phyloP scores from a whole-genome alignment of 208 protist species.

The Herpetomonas tarakana region DNA sequence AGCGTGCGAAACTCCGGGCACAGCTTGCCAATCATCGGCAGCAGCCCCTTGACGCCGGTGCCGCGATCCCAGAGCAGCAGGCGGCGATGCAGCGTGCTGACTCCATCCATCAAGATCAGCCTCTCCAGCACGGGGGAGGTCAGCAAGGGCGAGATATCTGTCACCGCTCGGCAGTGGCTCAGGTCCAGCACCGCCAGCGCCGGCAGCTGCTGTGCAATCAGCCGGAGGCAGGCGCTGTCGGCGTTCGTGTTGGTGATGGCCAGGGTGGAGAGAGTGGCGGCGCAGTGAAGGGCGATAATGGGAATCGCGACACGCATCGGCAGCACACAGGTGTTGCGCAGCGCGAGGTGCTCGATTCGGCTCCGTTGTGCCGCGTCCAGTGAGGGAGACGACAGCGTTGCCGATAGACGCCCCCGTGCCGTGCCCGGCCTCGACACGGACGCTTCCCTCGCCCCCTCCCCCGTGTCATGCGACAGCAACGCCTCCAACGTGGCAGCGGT shows the following conservation, averaged over 20 bases:
- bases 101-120: neutral
- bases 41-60: neutral
- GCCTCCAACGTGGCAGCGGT: neutral
- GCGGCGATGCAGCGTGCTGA: neutral
- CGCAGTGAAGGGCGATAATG: neutral
- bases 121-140: neutral
- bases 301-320: neutral
- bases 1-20: neutral
- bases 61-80: neutral
- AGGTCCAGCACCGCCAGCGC: neutral
- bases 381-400: no score
- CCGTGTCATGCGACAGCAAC: neutral
- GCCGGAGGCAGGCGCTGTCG: neutral
- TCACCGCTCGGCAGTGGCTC: neutral
- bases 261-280: neutral
- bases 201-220: neutral
- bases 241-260: neutral
- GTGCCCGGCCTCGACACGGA: no score
- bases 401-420: no score
- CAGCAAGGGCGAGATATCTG: neutral
- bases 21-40: neutral
- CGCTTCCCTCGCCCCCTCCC: neutral
- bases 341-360: neutral
- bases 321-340: neutral
- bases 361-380: neutral